Percentiles rank a stretch among this genome's conserved stretches.
Evolutionary conservation across 106 monocot genomes (phyloP).

Genomic region (Dendrobium catenatum): DNA sequence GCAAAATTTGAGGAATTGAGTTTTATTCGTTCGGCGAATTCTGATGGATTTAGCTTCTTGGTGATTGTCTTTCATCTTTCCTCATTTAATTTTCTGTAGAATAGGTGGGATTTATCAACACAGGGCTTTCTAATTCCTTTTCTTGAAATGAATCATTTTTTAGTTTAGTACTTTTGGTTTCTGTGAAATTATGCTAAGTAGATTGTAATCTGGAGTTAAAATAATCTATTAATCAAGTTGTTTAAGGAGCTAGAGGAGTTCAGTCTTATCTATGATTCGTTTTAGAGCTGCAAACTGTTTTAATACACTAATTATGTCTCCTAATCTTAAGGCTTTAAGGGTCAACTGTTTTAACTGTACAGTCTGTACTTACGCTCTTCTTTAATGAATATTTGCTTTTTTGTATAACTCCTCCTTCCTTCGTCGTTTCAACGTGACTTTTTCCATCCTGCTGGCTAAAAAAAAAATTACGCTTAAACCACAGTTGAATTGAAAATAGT

Average conservation of each 20-base stretch:
- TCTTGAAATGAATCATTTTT: neutral
- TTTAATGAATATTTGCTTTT: neutral
- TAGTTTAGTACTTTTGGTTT: neutral
- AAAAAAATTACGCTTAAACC: neutral
- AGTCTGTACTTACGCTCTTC: neutral
- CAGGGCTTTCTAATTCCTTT: neutral
- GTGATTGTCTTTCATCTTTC: neutral
- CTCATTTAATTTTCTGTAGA: neutral
- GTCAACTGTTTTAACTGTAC: conserved; percentile 3
- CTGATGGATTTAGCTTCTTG: neutral
- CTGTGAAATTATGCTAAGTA: neutral
- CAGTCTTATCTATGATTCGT: too few relatives aligned
- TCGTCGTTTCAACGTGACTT: neutral
- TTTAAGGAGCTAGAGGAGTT: neutral
- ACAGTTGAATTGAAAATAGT: neutral
- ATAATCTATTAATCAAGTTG: neutral
- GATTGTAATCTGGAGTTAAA: neutral
- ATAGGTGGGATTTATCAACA: neutral
- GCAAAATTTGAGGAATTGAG: neutral
- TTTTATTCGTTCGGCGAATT: neutral
- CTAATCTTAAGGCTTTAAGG: neutral
- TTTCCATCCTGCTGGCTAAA: neutral
- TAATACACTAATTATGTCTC: neutral
- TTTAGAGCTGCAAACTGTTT: neutral
- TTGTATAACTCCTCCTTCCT: neutral